Evolutionary conservation across 805 yeast genomes (phyloP), one percentile per base, ranked within the genome.

Genomic region (Saturnispora hagleri): DNA sequence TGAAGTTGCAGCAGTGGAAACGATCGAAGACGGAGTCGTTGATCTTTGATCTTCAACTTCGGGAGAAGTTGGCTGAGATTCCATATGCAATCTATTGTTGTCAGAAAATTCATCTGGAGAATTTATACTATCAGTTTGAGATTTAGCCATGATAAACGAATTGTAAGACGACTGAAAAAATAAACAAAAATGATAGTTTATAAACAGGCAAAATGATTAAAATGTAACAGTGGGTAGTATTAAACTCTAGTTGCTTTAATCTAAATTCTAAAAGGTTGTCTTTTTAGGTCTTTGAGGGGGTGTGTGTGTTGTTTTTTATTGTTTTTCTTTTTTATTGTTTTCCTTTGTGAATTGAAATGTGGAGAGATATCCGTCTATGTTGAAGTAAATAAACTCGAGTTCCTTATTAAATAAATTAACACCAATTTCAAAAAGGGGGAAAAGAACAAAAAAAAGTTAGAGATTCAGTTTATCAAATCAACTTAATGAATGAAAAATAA

Each of bases 21-120:
- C 28, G 6, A 43, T 70, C 18, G 77, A 74, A 12, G 75, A 65
- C 18, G 79, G 73, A 44, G 76, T 65, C 24, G 73, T 73, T 53
- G 65, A 63, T 58, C 68, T 62, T 34, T 62, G 68, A 51, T 62
- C 62, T 33, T 56, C 51, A 43, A 60, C 62, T 51, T 60, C 56
- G 3, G 72, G 71, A 10, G 70, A 67, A 18, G 60, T 61, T 10
- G 66, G 65, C 46, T 54, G 52, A 31, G 59, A 52, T 12, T 52
- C 60, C 31, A 50, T 31, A n/a, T 53, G 45, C 22, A 47, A 20
- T 45, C 53, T 53, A 27, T 55, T 53, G 38, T 55, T 57, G 46
- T 58, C 60, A 9, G 60, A 56, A 18, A 51, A 50, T 43, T 56
- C 58, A 42, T 56, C 58, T 7, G 58, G 53, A 7, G 58, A 33